These are phyloP conservation scores for Spencermartinsiella ligniputridi DNA, from an alignment of 1,139 yeast species.

Conservation along the genomic window DNA sequence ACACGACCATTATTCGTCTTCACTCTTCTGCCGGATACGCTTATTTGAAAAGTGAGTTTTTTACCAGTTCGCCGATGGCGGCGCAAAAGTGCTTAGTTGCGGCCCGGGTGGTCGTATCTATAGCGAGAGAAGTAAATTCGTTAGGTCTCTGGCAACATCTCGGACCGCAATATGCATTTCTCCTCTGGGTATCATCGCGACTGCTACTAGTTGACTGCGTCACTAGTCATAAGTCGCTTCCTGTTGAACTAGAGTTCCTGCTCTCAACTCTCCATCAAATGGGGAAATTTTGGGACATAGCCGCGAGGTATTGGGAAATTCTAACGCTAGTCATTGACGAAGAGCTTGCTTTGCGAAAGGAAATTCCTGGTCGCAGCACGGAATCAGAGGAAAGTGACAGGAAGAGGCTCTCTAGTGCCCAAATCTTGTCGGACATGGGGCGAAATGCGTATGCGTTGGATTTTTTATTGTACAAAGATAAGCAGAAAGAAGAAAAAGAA, in stretches of 20 bases:
- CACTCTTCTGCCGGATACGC: slow-evolving; percentile 35
- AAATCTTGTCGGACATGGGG: slow-evolving; percentile 23
- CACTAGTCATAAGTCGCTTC: slow-evolving; percentile 22
- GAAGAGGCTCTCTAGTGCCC: slow-evolving; percentile 13
- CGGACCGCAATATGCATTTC: slow-evolving; percentile 37
- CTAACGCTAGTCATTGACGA: slow-evolving; percentile 30
- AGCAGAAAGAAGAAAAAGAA: neutral
- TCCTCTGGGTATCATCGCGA: slow-evolving; percentile 36
- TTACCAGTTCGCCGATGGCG: slow-evolving; percentile 30
- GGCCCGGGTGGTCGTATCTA: slow-evolving; percentile 22
- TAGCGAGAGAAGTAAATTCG: slow-evolving; percentile 23
- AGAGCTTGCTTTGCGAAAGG: slow-evolving; percentile 27
- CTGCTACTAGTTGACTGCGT: slow-evolving; percentile 36
- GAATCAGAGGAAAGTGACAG: slow-evolving; percentile 18
- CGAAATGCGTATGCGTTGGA: slow-evolving; percentile 24
- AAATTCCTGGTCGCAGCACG: slow-evolving; percentile 12
- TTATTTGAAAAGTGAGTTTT: slow-evolving; percentile 30
- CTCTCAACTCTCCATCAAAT: slow-evolving; percentile 26
- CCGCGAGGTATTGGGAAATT: slow-evolving; percentile 32
- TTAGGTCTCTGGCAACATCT: slow-evolving; percentile 24
- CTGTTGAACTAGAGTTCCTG: slow-evolving; percentile 25
- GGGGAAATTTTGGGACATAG: slow-evolving; percentile 32
- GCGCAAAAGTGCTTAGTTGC: slow-evolving; percentile 28
- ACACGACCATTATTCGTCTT: slow-evolving; percentile 31
- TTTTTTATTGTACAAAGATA: slow-evolving; percentile 16